Base-by-base conservation (phyloP, 129 eudicot species). In the Deinandra increscens region DNA sequence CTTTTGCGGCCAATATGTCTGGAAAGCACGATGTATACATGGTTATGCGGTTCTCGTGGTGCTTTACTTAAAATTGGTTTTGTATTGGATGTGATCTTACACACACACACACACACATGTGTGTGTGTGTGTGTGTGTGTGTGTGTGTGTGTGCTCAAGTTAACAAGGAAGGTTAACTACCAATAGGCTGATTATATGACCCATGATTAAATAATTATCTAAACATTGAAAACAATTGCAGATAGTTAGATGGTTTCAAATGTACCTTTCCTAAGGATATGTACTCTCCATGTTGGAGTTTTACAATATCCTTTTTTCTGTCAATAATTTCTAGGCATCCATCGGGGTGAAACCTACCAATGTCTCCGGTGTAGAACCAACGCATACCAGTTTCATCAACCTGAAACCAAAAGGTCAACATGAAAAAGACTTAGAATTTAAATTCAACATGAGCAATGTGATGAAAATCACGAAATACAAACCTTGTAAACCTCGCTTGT, bases 211-310 rank as follows among this genome's bases (percentile, higher is more conserved):
- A 58, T 31, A 58, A 29, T 31, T 50, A 50, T 50, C 11, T 19
- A 50, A 18, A 17, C 17, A 4, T 4, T 46, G 4, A n/a, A 46
- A n/a, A 50, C 10, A 50, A 50, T 46, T 7, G 4, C 49, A 44
- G 12, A 19, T 19, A 22, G 19, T 9, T 31, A 26, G 39, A 26
- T 56, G 11, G 66, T 11, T 18, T 48, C 1, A 56, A 60, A 36
- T 50, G 18, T 60, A 93, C 98, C 98, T 93, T 93, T 11, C 98
- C 98, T 13, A 93, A 90, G 63, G 98, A 93, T 59, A 93, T 80
- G 77, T 89, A 89, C 54, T 93, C 98, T 72, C 98, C 98, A 72
- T 93, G 98, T 78, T 93, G 98, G 78, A 93, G 98, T 75, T 93
- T 93, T 54, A 93, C 98, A 69, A 93, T 87, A 67, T 93, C 98